These are phyloP conservation scores for Peziza echinospora DNA, from an alignment of 495 filamentous ascomycete species.

Conservation along the genomic window DNA sequence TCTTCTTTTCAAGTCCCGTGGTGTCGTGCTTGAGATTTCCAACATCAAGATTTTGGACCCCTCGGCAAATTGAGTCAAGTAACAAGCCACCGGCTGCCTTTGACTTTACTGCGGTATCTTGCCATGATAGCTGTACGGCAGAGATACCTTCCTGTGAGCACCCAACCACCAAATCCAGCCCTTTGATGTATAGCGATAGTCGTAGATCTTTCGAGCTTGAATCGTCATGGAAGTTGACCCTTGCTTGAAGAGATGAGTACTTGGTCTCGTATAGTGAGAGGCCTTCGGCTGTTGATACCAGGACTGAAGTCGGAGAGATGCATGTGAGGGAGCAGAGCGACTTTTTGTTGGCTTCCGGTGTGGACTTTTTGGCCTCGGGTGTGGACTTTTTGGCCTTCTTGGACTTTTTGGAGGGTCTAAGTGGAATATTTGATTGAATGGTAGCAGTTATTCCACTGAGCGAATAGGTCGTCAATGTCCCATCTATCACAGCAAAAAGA, in stretches of 20 bases:
- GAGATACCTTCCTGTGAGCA: constrained; percentile 14
- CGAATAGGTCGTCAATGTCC: constrained; percentile 11
- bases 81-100: constrained; percentile 8
- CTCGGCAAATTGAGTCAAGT: constrained; percentile 17
- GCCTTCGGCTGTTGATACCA: constrained; percentile 13
- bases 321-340: constrained; percentile 12
- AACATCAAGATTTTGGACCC: constrained; percentile 4
- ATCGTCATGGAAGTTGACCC: constrained; percentile 2
- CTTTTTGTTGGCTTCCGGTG: neutral
- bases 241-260: constrained; percentile 17
- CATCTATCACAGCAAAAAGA: constrained; percentile 9
- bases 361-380: too few species aligned
- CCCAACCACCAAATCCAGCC: constrained; percentile 15
- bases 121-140: constrained; percentile 11
- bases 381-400: too few species aligned
- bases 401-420: neutral
- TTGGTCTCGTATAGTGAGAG: constrained; percentile 19
- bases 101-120: neutral
- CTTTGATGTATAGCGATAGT: constrained; percentile 11
- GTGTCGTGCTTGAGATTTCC: too few species aligned
- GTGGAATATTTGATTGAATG: constrained; percentile 2
- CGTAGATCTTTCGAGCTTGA: constrained; percentile 1
- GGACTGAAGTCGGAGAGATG: constrained; percentile 15
- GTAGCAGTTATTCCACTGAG: constrained; percentile 7
- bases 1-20: too few species aligned